These are phyloP conservation scores for Didymella arachidicola DNA, from an alignment of 2,329 filamentous ascomycete genomes.

Conservation along the genomic window DNA sequence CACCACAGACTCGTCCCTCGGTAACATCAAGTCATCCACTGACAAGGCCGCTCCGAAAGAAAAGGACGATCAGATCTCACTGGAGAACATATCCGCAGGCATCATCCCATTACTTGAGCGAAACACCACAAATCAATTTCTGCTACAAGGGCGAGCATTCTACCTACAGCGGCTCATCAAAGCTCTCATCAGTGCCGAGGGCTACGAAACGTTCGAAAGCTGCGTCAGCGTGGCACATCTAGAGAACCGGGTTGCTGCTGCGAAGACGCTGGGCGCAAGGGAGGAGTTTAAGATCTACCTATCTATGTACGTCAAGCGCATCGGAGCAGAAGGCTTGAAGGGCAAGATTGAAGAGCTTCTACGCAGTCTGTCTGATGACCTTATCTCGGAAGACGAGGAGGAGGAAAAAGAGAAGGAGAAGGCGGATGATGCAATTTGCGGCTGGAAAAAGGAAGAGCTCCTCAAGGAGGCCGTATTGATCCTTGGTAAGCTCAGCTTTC, in stretches of 20 bases:
- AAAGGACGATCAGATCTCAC: conserved; percentile 58
- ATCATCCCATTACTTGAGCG: conserved; percentile 93
- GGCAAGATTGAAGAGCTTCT: conserved; percentile 93
- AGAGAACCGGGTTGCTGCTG: conserved; percentile 91
- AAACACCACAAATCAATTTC: conserved; percentile 90
- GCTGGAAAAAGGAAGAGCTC: conserved; percentile 87
- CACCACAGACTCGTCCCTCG: conserved; percentile 88
- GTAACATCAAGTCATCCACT: conserved; percentile 74
- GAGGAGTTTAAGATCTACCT: conserved; percentile 95
- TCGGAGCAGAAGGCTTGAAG: conserved; percentile 86
- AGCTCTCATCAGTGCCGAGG: conserved; percentile 83
- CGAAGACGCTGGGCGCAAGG: conserved; percentile 80
- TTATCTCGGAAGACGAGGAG: conserved; percentile 67
- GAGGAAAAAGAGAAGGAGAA: conserved; percentile 60
- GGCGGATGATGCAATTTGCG: conserved; percentile 78
- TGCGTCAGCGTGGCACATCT: conserved; percentile 92
- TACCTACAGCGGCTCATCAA: conserved; percentile 93
- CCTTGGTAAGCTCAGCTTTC: conserved; percentile 67
- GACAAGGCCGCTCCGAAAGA: conserved; percentile 41
- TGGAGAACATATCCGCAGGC: conserved; percentile 78
- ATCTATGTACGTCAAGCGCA: conserved; percentile 97
- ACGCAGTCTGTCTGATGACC: conserved; percentile 78
- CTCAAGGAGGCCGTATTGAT: conserved; percentile 91
- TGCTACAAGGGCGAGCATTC: conserved; percentile 90
- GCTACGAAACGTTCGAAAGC: conserved; percentile 90